Evolutionary conservation across 139 green algal species (phyloP).

Genomic region (Coccomyxa sp.): DNA sequence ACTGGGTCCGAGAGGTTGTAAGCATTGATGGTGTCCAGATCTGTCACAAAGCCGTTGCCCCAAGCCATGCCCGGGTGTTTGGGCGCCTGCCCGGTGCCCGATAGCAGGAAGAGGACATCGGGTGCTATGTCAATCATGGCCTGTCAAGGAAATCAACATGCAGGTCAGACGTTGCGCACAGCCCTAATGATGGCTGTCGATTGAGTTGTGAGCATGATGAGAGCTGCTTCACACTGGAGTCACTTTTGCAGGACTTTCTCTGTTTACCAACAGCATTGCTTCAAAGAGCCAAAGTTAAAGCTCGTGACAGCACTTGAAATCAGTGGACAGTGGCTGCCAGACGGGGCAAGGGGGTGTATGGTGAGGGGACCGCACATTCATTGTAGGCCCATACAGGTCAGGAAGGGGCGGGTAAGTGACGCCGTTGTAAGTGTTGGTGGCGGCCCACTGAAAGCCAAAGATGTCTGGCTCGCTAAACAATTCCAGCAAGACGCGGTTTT

Average conservation of each 20-base stretch:
- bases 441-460: not conserved
- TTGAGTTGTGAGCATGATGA: not conserved
- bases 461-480: not conserved
- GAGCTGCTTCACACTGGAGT: not conserved
- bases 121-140: not conserved
- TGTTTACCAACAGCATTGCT: not conserved
- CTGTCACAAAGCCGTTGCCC: conserved; percentile 5
- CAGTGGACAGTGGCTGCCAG: not conserved
- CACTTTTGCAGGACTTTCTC: not conserved
- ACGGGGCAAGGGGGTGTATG: not conserved
- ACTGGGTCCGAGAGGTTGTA: not conserved
- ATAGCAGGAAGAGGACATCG: not conserved
- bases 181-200: not conserved
- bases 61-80: not conserved
- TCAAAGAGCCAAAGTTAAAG: not conserved
- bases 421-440: not conserved
- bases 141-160: not conserved
- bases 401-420: not conserved
- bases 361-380: not conserved
- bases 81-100: not conserved
- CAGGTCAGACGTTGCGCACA: not conserved
- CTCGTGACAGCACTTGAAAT: not conserved
- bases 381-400: not conserved
- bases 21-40: not conserved
- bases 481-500: not conserved